Evolutionary conservation across 2,329 filamentous ascomycete genomes (phyloP).

Genomic region (Alternaria rosae): DNA sequence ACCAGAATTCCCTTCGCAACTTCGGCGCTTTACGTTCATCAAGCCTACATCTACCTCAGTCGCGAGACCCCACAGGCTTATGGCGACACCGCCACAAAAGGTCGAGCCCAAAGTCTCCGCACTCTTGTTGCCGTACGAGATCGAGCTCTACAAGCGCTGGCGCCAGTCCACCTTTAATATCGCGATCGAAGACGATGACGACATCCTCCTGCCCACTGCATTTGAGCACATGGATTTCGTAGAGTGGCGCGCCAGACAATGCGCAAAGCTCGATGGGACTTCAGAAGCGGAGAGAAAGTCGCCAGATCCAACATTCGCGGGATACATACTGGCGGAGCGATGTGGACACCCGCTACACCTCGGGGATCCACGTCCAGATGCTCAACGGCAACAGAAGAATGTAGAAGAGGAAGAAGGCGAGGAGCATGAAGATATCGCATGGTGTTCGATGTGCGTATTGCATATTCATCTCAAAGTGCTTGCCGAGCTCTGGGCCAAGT

Average conservation of each 20-base stretch:
- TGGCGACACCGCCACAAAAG: neutral
- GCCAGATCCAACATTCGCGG: neutral
- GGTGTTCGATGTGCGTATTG: conserved; percentile 18
- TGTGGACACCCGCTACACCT: conserved; percentile 13
- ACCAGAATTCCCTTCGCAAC: neutral
- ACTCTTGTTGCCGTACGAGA: neutral
- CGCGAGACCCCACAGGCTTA: neutral
- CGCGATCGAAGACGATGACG: neutral
- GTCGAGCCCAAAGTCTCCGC: neutral
- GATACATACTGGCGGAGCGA: neutral
- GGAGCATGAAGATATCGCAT: neutral
- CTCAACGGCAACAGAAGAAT: neutral
- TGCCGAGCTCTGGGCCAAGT: conserved; percentile 3
- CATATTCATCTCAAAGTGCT: conserved; percentile 14
- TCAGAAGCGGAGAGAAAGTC: neutral
- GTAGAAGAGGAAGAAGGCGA: neutral
- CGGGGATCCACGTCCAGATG: conserved; percentile 1
- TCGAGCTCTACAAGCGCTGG: conserved; percentile 6
- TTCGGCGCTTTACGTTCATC: neutral
- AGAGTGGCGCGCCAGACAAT: conserved; percentile 7
- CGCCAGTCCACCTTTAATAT: neutral
- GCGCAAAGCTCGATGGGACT: neutral
- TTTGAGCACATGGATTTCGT: conserved; percentile 14
- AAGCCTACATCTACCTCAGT: neutral
- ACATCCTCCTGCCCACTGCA: conserved; percentile 7